Percentiles rank a stretch among this genome's conserved stretches.
These are phyloP conservation scores for Cutaneotrichosporon spelunceum DNA, from an alignment of 1,284 basidiomycete genomes.

Conservation along the genomic window DNA sequence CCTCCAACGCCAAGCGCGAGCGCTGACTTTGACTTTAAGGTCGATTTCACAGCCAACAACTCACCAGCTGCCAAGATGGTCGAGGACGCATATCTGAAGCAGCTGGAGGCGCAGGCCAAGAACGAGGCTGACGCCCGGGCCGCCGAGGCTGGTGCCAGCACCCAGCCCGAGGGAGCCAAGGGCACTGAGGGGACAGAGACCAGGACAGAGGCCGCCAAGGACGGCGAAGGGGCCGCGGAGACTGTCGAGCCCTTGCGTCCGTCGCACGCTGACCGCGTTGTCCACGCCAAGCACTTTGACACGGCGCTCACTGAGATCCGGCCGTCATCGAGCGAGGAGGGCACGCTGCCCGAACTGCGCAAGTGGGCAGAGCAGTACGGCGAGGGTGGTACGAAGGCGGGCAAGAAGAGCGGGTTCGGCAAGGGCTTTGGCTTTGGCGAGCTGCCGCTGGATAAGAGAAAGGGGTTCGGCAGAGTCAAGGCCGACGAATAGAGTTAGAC, in stretches of 20 bases:
- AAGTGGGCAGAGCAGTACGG: slow-evolving; percentile 88
- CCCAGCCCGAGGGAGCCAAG: neutral
- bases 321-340: slow-evolving; percentile 77
- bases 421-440: slow-evolving; percentile 53
- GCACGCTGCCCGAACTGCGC: slow-evolving; percentile 72
- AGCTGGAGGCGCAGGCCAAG: slow-evolving; percentile 14
- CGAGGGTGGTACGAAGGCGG: slow-evolving; percentile 55
- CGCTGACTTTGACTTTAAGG: slow-evolving; percentile 4
- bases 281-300: slow-evolving; percentile 62
- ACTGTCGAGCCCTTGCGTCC: neutral
- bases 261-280: slow-evolving; percentile 14
- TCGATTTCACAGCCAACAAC: slow-evolving; percentile 6
- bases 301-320: slow-evolving; percentile 81
- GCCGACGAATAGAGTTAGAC: slow-evolving; percentile 9
- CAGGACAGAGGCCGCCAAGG: neutral
- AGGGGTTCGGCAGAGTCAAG: slow-evolving; percentile 16
- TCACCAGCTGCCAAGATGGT: slow-evolving; percentile 19
- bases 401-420: slow-evolving; percentile 51
- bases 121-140: slow-evolving; percentile 6
- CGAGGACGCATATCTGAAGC: slow-evolving; percentile 18
- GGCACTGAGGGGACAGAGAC: neutral
- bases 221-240: neutral
- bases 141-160: neutral
- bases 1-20: neutral
- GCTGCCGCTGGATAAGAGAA: slow-evolving; percentile 6